A percentile compares a stretch with the other conserved stretches of the same genome.
Evolutionary conservation across 805 yeast species (phyloP).

Genomic region (Candida coleopterorum): DNA sequence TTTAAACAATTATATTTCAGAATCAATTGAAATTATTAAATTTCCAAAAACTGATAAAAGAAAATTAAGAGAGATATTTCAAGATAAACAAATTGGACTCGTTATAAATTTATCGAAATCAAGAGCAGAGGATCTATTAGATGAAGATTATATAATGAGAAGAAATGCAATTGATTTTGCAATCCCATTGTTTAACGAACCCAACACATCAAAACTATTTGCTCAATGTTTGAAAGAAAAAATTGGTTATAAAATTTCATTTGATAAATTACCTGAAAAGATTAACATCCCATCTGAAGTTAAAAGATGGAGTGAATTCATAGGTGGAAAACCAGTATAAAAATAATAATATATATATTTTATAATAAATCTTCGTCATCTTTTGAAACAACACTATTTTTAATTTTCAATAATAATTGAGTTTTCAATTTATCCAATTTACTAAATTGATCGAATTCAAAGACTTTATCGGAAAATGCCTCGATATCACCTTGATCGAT

Average conservation of each 20-base stretch:
- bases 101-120: constrained; percentile 90
- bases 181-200: constrained; percentile 94
- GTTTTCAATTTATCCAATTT: constrained; percentile 92
- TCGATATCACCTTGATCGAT: constrained; percentile 78
- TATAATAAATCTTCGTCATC: constrained; percentile 59
- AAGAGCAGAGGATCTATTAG: constrained; percentile 79
- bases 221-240: constrained; percentile 77
- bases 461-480: constrained; percentile 65
- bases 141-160: constrained; percentile 96
- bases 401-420: constrained; percentile 73
- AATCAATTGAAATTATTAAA: constrained; percentile 62
- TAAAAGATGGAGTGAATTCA: constrained; percentile 92
- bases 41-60: constrained; percentile 94
- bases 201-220: constrained; percentile 84
- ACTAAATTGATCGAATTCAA: constrained; percentile 79
- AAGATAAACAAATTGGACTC: constrained; percentile 73
- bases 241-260: constrained; percentile 50
- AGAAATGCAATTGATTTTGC: constrained; percentile 98
- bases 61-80: constrained; percentile 89
- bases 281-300: constrained; percentile 80
- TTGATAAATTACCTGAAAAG: constrained; percentile 33
- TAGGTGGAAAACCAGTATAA: constrained; percentile 86
- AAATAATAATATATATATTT: not conserved
- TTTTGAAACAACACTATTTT: constrained; percentile 62
- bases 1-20: constrained; percentile 46